phyloP scores from a whole-genome alignment of 2,329 filamentous ascomycete species.

The Pseudogymnoascus sp. region DNA sequence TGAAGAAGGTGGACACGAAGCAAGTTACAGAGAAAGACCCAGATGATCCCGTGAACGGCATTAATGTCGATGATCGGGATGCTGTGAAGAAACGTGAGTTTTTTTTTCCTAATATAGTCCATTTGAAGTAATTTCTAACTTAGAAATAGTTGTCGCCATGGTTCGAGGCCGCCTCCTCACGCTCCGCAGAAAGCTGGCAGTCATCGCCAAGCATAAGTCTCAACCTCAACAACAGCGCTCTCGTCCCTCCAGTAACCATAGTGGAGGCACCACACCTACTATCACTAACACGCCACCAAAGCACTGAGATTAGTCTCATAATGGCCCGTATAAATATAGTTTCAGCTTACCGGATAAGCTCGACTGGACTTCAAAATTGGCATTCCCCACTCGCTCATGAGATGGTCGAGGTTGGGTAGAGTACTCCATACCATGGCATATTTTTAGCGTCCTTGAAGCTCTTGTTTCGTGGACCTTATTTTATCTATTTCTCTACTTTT shows the following conservation, averaged over 20 bases:
- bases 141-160: slow-evolving; percentile 51
- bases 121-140: slow-evolving; percentile 28
- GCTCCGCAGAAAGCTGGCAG: slow-evolving; percentile 53
- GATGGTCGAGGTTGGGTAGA: background rate
- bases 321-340: background rate
- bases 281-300: slow-evolving; percentile 26
- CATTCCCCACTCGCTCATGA: background rate
- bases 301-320: background rate
- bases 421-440: background rate
- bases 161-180: slow-evolving; percentile 47
- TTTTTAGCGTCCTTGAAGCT: background rate
- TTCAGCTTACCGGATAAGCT: slow-evolving; percentile 2
- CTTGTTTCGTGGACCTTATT: background rate
- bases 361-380: background rate
- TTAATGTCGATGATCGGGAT: slow-evolving; percentile 64
- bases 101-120: background rate
- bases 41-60: slow-evolving; percentile 36
- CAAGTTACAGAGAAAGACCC: slow-evolving; percentile 4
- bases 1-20: slow-evolving; percentile 28
- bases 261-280: slow-evolving; percentile 28
- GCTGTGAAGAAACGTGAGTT: slow-evolving; percentile 64
- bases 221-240: slow-evolving; percentile 23
- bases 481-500: background rate
- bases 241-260: slow-evolving; percentile 24
- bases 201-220: slow-evolving; percentile 45